phyloP scores from a whole-genome alignment of 2,329 filamentous ascomycete genomes.

The Cercospora janseana region DNA sequence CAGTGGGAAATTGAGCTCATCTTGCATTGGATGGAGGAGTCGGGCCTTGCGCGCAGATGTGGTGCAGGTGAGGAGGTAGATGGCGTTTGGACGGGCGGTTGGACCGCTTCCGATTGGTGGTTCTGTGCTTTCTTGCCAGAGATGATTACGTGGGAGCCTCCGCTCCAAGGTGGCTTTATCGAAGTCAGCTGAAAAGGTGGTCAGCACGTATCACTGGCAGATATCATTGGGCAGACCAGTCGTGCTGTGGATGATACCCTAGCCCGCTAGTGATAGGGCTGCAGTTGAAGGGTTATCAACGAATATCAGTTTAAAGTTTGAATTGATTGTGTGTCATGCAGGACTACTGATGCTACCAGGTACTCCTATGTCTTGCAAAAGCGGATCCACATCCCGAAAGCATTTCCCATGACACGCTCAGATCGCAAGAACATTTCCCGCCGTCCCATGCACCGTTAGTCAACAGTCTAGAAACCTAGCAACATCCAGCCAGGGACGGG shows the following conservation, averaged over 20 bases:
- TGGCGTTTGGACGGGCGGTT: slow-evolving; percentile 37
- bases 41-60: slow-evolving; percentile 52
- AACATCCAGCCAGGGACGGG: slow-evolving; percentile 13
- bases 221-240: neutral
- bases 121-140: slow-evolving; percentile 52
- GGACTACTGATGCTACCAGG: neutral
- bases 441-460: neutral
- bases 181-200: slow-evolving; percentile 2
- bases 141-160: slow-evolving; percentile 29
- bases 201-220: neutral
- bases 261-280: slow-evolving; percentile 1
- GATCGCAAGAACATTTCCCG: neutral
- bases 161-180: slow-evolving; percentile 5
- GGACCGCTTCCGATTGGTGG: slow-evolving; percentile 63
- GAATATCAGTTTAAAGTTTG: neutral
- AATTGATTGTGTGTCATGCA: neutral
- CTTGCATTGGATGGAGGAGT: slow-evolving; percentile 57
- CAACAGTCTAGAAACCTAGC: slow-evolving; percentile 12
- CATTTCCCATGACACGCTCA: neutral
- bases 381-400: neutral
- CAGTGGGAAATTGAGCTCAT: slow-evolving; percentile 61
- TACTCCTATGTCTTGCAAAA: no score
- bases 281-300: neutral
- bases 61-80: slow-evolving; percentile 39
- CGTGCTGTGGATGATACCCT: slow-evolving; percentile 8